Evolutionary conservation across 2,329 filamentous ascomycete genomes (phyloP).

Genomic region (Sclerotinia nivalis): DNA sequence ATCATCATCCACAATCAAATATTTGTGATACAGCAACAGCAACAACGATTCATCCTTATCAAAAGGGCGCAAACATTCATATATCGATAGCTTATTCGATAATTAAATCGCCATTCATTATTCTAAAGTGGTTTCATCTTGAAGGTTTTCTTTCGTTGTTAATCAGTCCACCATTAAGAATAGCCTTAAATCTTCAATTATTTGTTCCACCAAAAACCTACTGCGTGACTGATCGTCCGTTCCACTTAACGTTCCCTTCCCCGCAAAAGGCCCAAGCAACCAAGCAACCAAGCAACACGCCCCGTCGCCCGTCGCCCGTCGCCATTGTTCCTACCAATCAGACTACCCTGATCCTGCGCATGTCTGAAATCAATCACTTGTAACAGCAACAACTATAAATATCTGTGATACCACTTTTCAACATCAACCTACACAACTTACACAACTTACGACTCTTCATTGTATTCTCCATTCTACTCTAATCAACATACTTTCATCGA

Average conservation of each 20-base stretch:
- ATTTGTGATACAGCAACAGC: background rate
- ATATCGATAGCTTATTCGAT: background rate
- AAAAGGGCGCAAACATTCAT: background rate
- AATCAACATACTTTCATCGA: background rate
- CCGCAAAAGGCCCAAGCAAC: constrained; percentile 14
- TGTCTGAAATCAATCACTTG: background rate
- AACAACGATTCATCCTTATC: background rate
- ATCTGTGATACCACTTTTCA: background rate
- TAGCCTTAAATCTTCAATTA: background rate
- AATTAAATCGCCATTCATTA: too few relatives aligned
- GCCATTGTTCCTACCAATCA: background rate
- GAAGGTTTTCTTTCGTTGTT: too few relatives aligned
- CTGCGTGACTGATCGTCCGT: background rate
- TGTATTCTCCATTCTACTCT: background rate
- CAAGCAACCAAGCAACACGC: background rate
- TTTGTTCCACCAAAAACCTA: too few relatives aligned
- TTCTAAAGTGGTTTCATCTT: too few relatives aligned
- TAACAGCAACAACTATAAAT: background rate
- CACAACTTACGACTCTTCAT: background rate
- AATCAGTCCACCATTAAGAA: background rate
- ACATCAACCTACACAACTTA: background rate
- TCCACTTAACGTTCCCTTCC: background rate
- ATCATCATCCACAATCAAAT: background rate
- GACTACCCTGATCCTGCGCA: background rate
- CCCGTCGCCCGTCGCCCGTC: background rate